Conservation (phyloP, 805 yeast species). For the Wickerhamiella qilinensis region DNA sequence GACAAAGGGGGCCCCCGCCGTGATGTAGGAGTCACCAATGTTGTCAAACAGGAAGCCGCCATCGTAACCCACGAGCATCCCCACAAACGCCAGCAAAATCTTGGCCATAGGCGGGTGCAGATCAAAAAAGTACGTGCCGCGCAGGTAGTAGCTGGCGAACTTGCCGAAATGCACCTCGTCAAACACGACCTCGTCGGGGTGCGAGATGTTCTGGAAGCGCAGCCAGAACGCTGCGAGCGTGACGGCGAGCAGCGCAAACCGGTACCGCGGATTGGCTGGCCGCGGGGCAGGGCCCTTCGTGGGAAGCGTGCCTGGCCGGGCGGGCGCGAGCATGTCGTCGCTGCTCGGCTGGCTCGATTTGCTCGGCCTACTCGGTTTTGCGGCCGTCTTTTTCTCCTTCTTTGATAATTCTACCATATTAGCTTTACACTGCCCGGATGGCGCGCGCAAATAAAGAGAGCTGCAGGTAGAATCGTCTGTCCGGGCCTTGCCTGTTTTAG, state of each 20-base stretch:
- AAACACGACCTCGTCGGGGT: slow-evolving; percentile 73
- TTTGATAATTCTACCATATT: too few relatives aligned
- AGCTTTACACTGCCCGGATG: too few relatives aligned
- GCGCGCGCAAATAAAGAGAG: too few relatives aligned
- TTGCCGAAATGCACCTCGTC: slow-evolving; percentile 96
- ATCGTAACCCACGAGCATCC: slow-evolving; percentile 71
- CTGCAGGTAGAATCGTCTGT: too few relatives aligned
- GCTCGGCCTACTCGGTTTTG: too few relatives aligned
- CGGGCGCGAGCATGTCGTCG: too few relatives aligned
- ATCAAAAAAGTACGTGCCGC: slow-evolving; percentile 83
- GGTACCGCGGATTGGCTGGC: not conserved
- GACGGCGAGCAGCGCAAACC: slow-evolving; percentile 1
- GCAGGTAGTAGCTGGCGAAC: slow-evolving; percentile 81
- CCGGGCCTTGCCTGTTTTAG: too few relatives aligned
- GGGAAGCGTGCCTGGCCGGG: not conserved
- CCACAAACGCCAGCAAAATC: slow-evolving; percentile 78
- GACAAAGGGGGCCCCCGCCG: slow-evolving; percentile 55
- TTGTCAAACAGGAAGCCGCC: slow-evolving; percentile 85
- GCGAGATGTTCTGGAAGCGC: slow-evolving; percentile 56
- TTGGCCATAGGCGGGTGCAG: slow-evolving; percentile 97
- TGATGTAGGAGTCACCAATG: slow-evolving; percentile 55
- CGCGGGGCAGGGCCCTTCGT: not conserved
- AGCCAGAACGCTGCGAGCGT: slow-evolving; percentile 51
- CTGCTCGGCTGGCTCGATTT: too few relatives aligned
- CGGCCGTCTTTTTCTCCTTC: too few relatives aligned